Conservation (phyloP, 192 early-diverging fungal species). For the Irineochytrium annulatum region DNA sequence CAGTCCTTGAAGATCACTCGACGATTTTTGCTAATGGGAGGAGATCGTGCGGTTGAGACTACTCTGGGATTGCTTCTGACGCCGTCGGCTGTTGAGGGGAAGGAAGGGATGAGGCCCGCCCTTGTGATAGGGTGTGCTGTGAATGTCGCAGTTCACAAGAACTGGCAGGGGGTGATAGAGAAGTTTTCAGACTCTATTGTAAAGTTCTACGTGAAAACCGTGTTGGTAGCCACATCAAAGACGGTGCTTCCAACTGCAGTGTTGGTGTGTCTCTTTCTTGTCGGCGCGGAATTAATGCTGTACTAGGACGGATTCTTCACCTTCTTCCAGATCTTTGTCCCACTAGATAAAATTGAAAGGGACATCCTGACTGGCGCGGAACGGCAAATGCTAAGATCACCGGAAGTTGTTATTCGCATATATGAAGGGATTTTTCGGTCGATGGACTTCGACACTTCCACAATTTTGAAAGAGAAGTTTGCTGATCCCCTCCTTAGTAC, state of each 20-base stretch:
- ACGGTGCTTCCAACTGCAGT: conserved; percentile 37
- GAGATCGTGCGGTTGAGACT: conserved; percentile 8
- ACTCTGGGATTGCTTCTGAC: conserved; percentile 1
- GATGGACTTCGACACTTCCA: conserved; percentile 58
- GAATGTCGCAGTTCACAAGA: conserved; percentile 3
- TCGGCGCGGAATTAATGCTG: not conserved
- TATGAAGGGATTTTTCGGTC: conserved; percentile 46
- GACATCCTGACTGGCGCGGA: conserved; percentile 65
- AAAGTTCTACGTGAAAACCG: conserved; percentile 55
- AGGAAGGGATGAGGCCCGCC: not conserved
- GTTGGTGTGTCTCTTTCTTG: conserved; percentile 33
- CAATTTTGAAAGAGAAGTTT: conserved; percentile 57
- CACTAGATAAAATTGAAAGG: conserved; percentile 45
- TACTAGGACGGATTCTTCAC: conserved; percentile 45
- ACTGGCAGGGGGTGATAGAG: conserved; percentile 22
- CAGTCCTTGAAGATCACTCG: conserved; percentile 37
- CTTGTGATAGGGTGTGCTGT: conserved; percentile 10
- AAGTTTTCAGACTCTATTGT: conserved; percentile 42
- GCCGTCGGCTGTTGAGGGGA: conserved; percentile 11
- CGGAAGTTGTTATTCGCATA: conserved; percentile 66
- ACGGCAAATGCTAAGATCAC: conserved; percentile 77
- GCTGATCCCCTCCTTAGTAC: conserved; percentile 56
- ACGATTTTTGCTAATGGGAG: conserved; percentile 14
- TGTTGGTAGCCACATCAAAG: conserved; percentile 48
- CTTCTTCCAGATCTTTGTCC: conserved; percentile 57